Evolutionary conservation across 306 rosid species (phyloP), one percentile per base, ranked within the genome.

Genomic region (Cicer judaicum): DNA sequence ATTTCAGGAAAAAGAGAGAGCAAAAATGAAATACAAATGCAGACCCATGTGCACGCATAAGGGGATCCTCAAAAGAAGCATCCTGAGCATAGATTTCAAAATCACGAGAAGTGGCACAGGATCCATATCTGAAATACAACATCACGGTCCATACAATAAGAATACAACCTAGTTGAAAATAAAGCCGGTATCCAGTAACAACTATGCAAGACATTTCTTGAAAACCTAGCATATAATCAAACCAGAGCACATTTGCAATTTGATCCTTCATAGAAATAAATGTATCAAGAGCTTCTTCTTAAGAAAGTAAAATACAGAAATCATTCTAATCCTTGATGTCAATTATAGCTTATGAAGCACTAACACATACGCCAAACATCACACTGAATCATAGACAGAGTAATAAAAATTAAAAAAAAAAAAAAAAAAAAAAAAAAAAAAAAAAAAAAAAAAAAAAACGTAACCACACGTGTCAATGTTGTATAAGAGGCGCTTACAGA

Each of bases 21-120:
- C 18, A 40, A 9, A 2, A 49, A 5, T 5, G 39, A 52, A 78
- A 70, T 21, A 14, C 79, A 52, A 78, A 70, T 21, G 18, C 79
- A 42, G 78, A 90, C 96, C 98, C 98, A 5, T 50, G 79, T 1
- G 98, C 97, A 12, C 80, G 19, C 91, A 91, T 91, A 40, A 91
- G 86, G 21, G 98, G 98, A 66, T 93, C 97, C 85, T 93, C 98
- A 43, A 89, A 91, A 18, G 98, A 82, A 64, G 97, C 97, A 84
- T 88, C 5, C 0, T 83, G 76, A 19, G 87, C 83, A 70, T 91
- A 89, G 68, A 93, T 88, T 79, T 93, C 89, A 50, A 91, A 91
- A 82, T 93, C 97, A 1, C 19, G 77, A 76, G 92, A 75, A 2
- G 95, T 86, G 10, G 95, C 95, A 73, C 68, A 9, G 10, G 96